phyloP scores from a whole-genome alignment of 1,284 basidiomycete species.

The Takashimella koratensis region DNA sequence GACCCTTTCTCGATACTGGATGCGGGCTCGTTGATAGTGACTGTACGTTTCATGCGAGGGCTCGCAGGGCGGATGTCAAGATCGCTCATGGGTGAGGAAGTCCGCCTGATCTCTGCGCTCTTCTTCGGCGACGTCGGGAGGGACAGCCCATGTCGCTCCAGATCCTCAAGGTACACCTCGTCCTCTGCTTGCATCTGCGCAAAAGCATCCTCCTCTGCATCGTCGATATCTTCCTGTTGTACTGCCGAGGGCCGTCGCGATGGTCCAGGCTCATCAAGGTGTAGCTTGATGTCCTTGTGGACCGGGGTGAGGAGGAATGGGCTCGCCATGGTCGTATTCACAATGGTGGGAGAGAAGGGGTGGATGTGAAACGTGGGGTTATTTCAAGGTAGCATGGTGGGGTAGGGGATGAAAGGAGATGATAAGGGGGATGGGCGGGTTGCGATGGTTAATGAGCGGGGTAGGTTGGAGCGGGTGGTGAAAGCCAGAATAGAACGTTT shows the following conservation, averaged over 20 bases:
- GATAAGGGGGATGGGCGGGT: too few species aligned
- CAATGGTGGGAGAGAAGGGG: neutral
- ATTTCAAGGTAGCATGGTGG: too few species aligned
- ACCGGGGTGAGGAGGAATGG: neutral
- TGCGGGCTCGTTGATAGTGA: neutral
- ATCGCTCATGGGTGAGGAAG: neutral
- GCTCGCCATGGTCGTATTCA: neutral
- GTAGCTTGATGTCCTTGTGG: neutral
- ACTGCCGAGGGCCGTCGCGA: neutral
- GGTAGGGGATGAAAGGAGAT: too few species aligned
- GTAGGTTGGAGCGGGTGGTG: too few species aligned
- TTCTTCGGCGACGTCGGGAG: neutral
- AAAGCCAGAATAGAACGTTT: too few species aligned
- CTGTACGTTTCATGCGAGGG: neutral
- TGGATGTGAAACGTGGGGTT: neutral
- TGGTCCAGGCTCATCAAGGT: neutral
- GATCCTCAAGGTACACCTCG: constrained; percentile 6
- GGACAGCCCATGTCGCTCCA: neutral
- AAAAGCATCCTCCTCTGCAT: constrained; percentile 2
- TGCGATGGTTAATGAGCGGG: too few species aligned
- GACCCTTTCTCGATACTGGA: neutral
- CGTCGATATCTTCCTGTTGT: neutral
- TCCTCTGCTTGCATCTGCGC: constrained; percentile 1
- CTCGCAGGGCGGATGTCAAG: neutral
- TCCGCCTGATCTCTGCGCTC: neutral